These are phyloP conservation scores for Beauveria sp. DNA, from an alignment of 2,329 filamentous ascomycete genomes.

Conservation along the genomic window DNA sequence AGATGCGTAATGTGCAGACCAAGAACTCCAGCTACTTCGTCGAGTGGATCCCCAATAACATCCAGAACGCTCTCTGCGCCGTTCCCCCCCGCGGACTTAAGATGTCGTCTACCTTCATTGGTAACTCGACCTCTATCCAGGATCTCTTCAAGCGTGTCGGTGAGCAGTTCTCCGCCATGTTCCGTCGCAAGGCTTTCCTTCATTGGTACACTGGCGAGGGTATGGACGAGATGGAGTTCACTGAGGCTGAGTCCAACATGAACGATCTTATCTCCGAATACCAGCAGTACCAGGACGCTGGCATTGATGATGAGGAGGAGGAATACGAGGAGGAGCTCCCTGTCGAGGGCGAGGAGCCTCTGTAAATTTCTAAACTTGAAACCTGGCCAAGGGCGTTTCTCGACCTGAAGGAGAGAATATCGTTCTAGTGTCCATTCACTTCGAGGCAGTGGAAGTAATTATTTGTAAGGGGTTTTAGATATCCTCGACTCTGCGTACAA, in stretches of 20 bases:
- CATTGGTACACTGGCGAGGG: slow-evolving; percentile 99
- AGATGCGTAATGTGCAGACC: slow-evolving; percentile 99
- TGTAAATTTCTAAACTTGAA: slow-evolving; percentile 21
- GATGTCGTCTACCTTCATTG: slow-evolving; percentile 99
- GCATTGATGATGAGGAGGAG: slow-evolving; percentile 86
- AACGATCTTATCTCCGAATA: slow-evolving; percentile 99
- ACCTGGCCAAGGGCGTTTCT: slow-evolving; percentile 3
- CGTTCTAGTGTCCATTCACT: slow-evolving; percentile 15
- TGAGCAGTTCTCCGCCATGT: slow-evolving; percentile 99
- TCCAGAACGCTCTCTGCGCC: slow-evolving; percentile 98
- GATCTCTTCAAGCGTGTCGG: slow-evolving; percentile 99
- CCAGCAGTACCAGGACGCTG: slow-evolving; percentile 99
- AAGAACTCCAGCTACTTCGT: slow-evolving; percentile 99
- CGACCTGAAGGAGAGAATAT: neutral
- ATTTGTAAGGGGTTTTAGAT: slow-evolving; percentile 29
- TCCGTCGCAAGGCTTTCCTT: slow-evolving; percentile 99
- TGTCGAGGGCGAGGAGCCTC: slow-evolving; percentile 58
- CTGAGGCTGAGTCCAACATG: slow-evolving; percentile 99
- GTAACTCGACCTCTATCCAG: slow-evolving; percentile 99
- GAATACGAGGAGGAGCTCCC: slow-evolving; percentile 30
- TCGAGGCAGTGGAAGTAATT: slow-evolving; percentile 24
- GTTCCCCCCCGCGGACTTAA: slow-evolving; percentile 95
- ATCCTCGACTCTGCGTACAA: slow-evolving; percentile 30
- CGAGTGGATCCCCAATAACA: slow-evolving; percentile 99
- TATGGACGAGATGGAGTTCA: slow-evolving; percentile 99